These are phyloP conservation scores for Polytrichum formosum DNA, from an alignment of 225 moss, liverwort and hornwort species.

Conservation along the genomic window DNA sequence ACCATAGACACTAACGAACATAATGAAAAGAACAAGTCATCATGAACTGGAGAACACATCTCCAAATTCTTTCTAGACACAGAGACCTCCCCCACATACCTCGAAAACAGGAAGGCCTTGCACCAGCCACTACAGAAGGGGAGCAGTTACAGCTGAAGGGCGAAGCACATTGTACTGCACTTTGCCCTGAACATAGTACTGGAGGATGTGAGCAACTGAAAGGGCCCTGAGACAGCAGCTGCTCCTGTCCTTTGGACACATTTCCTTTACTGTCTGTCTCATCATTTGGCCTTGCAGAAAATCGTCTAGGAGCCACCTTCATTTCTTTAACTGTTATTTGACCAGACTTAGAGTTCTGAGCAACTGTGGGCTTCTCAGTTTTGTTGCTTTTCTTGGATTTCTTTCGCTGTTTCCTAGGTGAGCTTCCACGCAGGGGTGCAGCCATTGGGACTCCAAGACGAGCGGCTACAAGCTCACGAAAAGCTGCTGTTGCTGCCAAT, in stretches of 20 bases:
- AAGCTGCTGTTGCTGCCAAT: constrained; percentile 21
- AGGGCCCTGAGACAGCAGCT: constrained; percentile 1
- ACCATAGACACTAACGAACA: no score
- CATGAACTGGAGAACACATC: no score
- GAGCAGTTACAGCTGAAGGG: constrained; percentile 15
- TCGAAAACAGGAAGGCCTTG: constrained; percentile 2
- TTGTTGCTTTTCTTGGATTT: constrained; percentile 5
- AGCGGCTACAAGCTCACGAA: constrained; percentile 24
- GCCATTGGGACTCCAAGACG: constrained; percentile 16
- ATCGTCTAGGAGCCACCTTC: not conserved
- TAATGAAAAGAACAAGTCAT: no score
- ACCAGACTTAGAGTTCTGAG: not conserved
- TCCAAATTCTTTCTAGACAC: no score
- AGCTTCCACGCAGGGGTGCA: not conserved
- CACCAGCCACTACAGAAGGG: not conserved
- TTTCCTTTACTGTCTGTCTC: not conserved
- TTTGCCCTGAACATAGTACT: not conserved
- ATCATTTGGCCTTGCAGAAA: no score
- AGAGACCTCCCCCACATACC: constrained; percentile 10
- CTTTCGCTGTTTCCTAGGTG: constrained; percentile 8
- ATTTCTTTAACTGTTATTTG: not conserved
- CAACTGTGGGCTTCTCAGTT: not conserved
- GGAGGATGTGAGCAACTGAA: constrained; percentile 24
- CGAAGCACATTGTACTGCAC: not conserved
- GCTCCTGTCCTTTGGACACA: not conserved